Evolutionary conservation across 2,329 filamentous ascomycete genomes (phyloP).

Genomic region (Colletotrichum liriopes): DNA sequence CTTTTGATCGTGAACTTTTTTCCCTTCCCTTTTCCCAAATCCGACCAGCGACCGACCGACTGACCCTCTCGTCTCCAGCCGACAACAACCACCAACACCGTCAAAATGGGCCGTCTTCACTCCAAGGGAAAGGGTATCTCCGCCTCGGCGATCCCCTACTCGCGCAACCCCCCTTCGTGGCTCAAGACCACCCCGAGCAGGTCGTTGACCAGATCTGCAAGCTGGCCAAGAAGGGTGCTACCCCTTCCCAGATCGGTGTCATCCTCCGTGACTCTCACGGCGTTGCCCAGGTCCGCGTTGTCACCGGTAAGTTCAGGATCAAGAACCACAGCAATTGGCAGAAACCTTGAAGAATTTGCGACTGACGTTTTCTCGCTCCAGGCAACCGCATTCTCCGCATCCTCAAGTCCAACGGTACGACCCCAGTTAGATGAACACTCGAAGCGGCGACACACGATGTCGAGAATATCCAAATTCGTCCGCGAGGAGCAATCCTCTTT

Average conservation of each 20-base stretch:
- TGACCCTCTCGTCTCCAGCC: conserved; percentile 37
- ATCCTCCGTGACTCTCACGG: conserved; percentile 98
- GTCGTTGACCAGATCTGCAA: conserved; percentile 99
- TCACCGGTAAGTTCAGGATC: conserved; percentile 82
- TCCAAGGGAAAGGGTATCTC: conserved; percentile 99
- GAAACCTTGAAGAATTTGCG: conserved; percentile 37
- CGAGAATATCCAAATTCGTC: conserved; percentile 18
- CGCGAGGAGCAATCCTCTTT: conserved; percentile 34
- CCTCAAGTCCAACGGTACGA: conserved; percentile 96
- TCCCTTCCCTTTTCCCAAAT: conserved; percentile 30
- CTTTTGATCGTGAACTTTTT: conserved; percentile 42
- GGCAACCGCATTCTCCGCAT: conserved; percentile 99
- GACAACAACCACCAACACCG: conserved; percentile 51
- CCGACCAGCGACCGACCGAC: conserved; percentile 43
- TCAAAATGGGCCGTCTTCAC: conserved; percentile 97
- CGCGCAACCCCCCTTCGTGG: conserved; percentile 92
- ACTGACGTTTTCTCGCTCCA: conserved; percentile 63
- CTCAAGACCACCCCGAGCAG: conserved; percentile 98
- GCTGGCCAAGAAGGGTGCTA: conserved; percentile 98
- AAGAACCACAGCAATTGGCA: background rate
- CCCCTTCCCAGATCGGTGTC: conserved; percentile 99
- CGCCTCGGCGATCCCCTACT: conserved; percentile 96
- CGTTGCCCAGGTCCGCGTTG: conserved; percentile 96
- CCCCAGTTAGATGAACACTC: conserved; percentile 55
- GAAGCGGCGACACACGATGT: conserved; percentile 36